phyloP scores from a whole-genome alignment of 768 basidiomycete species.

The Mycena venus region DNA sequence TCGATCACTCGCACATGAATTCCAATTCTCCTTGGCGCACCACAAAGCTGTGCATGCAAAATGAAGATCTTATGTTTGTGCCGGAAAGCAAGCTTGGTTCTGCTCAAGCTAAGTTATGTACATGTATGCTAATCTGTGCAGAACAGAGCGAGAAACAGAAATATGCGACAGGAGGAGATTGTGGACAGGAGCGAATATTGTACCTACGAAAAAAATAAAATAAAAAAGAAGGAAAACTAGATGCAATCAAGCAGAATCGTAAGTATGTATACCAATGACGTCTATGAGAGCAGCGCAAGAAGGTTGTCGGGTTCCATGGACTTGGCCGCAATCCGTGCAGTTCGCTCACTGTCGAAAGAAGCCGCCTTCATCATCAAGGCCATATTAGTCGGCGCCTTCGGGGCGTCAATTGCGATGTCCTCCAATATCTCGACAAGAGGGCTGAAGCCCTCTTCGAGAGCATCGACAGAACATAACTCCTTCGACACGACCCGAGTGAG shows the following conservation, averaged over 20 bases:
- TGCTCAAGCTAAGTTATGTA: conserved; percentile 33
- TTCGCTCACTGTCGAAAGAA: conserved; percentile 72
- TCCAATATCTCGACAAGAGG: conserved; percentile 83
- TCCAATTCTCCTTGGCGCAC: neutral
- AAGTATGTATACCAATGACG: conserved; percentile 40
- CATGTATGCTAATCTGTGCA: conserved; percentile 32
- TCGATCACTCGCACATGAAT: neutral
- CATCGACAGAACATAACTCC: conserved; percentile 66
- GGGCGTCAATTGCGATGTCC: conserved; percentile 92
- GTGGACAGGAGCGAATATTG: conserved; percentile 25
- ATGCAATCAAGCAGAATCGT: conserved; percentile 36
- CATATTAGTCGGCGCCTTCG: conserved; percentile 84
- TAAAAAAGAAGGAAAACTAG: conserved; percentile 27
- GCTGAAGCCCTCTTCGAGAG: conserved; percentile 83
- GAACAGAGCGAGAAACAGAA: conserved; percentile 25
- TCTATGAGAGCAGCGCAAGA: conserved; percentile 70
- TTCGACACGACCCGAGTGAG: conserved; percentile 75
- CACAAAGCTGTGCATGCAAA: neutral
- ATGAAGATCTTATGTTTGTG: too few relatives aligned
- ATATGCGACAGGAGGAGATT: conserved; percentile 28
- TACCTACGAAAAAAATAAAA: conserved; percentile 26
- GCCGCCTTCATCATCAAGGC: conserved; percentile 82
- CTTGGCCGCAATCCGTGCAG: conserved; percentile 70
- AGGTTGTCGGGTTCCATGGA: conserved; percentile 72
- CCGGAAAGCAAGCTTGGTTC: conserved; percentile 33